phyloP scores from a whole-genome alignment of 768 basidiomycete species.

The Chlorophyllum brunneum region DNA sequence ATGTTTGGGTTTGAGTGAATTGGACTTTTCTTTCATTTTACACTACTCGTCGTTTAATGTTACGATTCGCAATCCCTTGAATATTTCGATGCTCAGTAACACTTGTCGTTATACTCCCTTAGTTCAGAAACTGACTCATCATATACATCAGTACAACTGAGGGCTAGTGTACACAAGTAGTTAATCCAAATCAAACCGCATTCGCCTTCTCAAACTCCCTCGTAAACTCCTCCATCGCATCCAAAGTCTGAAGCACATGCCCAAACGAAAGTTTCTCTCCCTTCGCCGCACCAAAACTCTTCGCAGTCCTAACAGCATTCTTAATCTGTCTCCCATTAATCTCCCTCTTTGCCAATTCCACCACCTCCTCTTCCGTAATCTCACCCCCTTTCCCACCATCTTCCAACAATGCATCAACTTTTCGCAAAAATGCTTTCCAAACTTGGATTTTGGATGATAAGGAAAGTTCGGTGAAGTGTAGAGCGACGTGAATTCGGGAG shows the following conservation, averaged over 20 bases:
- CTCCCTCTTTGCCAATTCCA: slow-evolving; percentile 42
- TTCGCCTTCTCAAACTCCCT: slow-evolving; percentile 34
- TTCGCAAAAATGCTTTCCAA: slow-evolving; percentile 58
- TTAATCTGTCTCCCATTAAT: slow-evolving; percentile 69
- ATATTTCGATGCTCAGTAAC: too few relatives aligned
- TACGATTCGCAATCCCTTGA: too few relatives aligned
- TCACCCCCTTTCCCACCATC: slow-evolving; percentile 3
- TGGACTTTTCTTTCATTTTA: too few relatives aligned
- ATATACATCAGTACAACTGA: too few relatives aligned
- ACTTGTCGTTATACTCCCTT: too few relatives aligned
- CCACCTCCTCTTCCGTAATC: slow-evolving; percentile 40
- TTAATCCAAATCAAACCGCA: background rate
- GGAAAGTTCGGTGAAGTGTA: slow-evolving; percentile 59
- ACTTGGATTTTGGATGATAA: slow-evolving; percentile 52
- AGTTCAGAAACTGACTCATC: too few relatives aligned
- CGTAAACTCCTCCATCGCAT: slow-evolving; percentile 60
- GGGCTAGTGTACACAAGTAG: background rate
- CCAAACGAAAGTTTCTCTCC: slow-evolving; percentile 41
- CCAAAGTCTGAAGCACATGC: slow-evolving; percentile 55
- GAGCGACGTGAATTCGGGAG: slow-evolving; percentile 61
- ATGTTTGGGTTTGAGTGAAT: too few relatives aligned
- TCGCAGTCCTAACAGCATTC: slow-evolving; percentile 65
- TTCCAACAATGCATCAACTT: slow-evolving; percentile 33
- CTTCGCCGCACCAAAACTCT: slow-evolving; percentile 49
- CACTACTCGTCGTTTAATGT: too few relatives aligned